Percentiles rank a stretch among this genome's conserved stretches.
These are phyloP conservation scores for Ustilago sp. DNA, from an alignment of 1,284 basidiomycete species.

Conservation along the genomic window DNA sequence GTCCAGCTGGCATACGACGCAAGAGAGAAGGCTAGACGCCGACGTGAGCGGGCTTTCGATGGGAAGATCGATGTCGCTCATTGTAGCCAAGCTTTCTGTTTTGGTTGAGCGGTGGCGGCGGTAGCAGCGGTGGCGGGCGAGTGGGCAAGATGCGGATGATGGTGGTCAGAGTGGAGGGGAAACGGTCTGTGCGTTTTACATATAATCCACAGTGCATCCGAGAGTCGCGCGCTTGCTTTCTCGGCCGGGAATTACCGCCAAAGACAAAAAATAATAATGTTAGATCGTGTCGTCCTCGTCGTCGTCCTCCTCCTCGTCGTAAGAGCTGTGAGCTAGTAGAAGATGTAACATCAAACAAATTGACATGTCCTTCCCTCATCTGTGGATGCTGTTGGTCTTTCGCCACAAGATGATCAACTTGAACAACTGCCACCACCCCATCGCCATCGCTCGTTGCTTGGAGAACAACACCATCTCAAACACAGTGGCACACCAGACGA, in stretches of 20 bases:
- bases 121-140: too few relatives aligned
- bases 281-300: background rate
- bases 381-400: background rate
- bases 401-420: background rate
- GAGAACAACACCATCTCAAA: background rate
- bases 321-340: too few relatives aligned
- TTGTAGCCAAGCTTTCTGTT: background rate
- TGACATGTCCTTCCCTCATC: too few relatives aligned
- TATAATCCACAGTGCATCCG: background rate
- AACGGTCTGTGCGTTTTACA: constrained; percentile 6
- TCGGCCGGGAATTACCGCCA: constrained; percentile 26
- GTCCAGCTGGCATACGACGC: constrained; percentile 28
- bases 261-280: background rate
- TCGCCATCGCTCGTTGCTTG: background rate
- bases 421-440: background rate
- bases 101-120: background rate
- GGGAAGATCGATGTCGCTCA: constrained; percentile 40
- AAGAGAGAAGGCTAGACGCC: constrained; percentile 34
- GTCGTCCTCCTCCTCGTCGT: too few relatives aligned
- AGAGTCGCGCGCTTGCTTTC: constrained; percentile 22
- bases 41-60: constrained; percentile 47
- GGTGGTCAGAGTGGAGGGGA: background rate
- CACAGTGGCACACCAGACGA: background rate
- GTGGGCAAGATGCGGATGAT: background rate
- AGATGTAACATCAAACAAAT: too few relatives aligned